phyloP scores from a whole-genome alignment of 2,329 filamentous ascomycete genomes.

The Alternaria hordeiaustralica region DNA sequence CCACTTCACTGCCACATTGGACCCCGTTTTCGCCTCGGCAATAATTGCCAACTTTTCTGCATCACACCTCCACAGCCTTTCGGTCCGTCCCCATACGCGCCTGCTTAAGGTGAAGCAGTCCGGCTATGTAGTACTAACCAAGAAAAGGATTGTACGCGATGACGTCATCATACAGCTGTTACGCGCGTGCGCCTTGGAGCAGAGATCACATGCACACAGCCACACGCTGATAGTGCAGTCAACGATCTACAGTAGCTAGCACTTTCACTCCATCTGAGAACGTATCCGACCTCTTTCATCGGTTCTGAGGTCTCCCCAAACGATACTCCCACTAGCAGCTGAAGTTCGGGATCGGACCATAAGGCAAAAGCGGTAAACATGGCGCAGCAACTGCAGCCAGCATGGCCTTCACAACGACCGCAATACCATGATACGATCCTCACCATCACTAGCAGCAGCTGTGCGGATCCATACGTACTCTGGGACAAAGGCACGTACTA shows the following conservation, averaged over 20 bases:
- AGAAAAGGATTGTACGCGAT: constrained; percentile 1
- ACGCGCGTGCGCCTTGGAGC: constrained; percentile 13
- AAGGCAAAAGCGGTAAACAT: too few species aligned
- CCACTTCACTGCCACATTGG: background rate
- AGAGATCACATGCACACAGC: constrained; percentile 8
- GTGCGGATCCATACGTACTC: constrained; percentile 55
- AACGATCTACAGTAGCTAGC: background rate
- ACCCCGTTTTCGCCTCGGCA: constrained; percentile 4
- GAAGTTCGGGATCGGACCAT: too few species aligned
- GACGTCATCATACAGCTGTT: constrained; percentile 21
- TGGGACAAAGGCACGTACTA: constrained; percentile 53
- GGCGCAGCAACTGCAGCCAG: constrained; percentile 9
- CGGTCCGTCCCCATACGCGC: constrained; percentile 14
- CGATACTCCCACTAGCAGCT: too few species aligned
- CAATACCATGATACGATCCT: constrained; percentile 51
- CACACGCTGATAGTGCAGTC: background rate
- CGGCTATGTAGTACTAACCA: background rate
- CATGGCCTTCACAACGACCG: constrained; percentile 15
- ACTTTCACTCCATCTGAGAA: background rate
- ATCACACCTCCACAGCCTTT: background rate
- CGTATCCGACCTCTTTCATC: background rate
- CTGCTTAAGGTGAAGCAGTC: constrained; percentile 3
- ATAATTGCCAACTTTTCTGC: background rate
- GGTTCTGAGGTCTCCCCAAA: background rate
- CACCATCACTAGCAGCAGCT: constrained; percentile 50